Percentiles rank a stretch among this genome's conserved stretches.
phyloP scores from a whole-genome alignment of 2,329 filamentous ascomycete species.

The Neurospora sp. region DNA sequence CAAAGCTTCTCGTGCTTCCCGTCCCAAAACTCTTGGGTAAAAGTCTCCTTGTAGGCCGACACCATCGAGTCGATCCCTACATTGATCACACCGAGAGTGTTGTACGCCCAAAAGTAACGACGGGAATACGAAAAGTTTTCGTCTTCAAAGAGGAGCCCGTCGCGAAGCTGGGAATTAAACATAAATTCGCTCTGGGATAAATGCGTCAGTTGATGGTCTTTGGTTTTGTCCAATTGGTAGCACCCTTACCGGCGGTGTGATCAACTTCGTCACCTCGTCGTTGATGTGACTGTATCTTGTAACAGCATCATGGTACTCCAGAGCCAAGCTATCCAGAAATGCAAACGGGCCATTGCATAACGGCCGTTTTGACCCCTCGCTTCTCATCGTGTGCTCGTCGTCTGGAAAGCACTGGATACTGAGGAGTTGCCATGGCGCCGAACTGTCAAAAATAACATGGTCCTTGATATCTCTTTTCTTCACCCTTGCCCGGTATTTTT shows the following conservation, averaged over 20 bases:
- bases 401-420: constrained; percentile 51
- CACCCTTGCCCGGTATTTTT: constrained; percentile 35
- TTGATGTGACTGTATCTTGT: constrained; percentile 49
- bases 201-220: background rate
- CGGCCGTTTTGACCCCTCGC: constrained; percentile 38
- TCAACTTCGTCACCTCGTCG: constrained; percentile 45
- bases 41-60: constrained; percentile 45
- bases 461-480: constrained; percentile 34
- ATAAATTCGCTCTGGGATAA: constrained; percentile 39
- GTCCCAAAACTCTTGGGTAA: constrained; percentile 49
- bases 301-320: constrained; percentile 51
- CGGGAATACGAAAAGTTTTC: constrained; percentile 50
- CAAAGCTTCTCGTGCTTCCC: constrained; percentile 45
- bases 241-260: constrained; percentile 41
- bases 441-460: constrained; percentile 47
- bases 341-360: constrained; percentile 53
- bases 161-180: constrained; percentile 45
- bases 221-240: background rate
- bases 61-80: constrained; percentile 50
- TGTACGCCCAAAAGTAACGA: constrained; percentile 54
- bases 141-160: constrained; percentile 52
- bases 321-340: constrained; percentile 47
- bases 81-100: constrained; percentile 50
- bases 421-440: constrained; percentile 51
- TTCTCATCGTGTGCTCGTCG: constrained; percentile 44